Conservation (phyloP, 306 rosid genomes). For the Comarum palustre region DNA sequence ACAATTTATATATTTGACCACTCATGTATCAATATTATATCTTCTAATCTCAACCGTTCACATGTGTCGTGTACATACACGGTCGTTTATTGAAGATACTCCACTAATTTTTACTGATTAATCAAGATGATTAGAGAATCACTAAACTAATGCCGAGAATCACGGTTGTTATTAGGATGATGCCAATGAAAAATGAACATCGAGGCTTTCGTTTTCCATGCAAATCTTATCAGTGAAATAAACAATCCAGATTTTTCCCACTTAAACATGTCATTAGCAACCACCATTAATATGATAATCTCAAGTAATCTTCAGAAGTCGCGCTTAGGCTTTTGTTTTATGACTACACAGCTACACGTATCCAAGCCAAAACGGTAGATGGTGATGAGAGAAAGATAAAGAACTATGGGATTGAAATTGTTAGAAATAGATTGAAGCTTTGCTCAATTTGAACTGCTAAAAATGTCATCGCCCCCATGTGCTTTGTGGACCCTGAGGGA, state of each 20-base stretch:
- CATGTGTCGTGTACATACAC: too few species aligned
- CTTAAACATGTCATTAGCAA: neutral
- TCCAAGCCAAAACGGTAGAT: neutral
- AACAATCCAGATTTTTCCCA: constrained; percentile 1
- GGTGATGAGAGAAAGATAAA: neutral
- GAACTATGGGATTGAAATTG: neutral
- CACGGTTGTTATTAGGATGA: constrained; percentile 38
- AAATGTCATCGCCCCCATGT: constrained; percentile 56
- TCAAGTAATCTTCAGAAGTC: neutral
- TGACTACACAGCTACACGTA: neutral
- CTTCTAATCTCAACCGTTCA: too few species aligned
- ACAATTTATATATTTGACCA: too few species aligned
- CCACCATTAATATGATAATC: constrained; percentile 8
- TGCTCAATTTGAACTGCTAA: neutral
- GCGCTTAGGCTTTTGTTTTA: neutral
- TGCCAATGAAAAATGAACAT: constrained; percentile 30
- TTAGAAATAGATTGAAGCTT: neutral
- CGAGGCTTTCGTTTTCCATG: constrained; percentile 45
- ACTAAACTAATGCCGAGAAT: constrained; percentile 64
- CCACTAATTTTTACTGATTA: constrained; percentile 11
- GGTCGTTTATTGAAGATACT: too few species aligned
- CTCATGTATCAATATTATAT: too few species aligned
- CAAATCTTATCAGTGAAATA: constrained; percentile 42
- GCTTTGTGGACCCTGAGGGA: constrained; percentile 23
- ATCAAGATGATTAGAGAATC: constrained; percentile 35